Base-by-base conservation (phyloP, 768 basidiomycete genomes). In the Boletus fagicola region DNA sequence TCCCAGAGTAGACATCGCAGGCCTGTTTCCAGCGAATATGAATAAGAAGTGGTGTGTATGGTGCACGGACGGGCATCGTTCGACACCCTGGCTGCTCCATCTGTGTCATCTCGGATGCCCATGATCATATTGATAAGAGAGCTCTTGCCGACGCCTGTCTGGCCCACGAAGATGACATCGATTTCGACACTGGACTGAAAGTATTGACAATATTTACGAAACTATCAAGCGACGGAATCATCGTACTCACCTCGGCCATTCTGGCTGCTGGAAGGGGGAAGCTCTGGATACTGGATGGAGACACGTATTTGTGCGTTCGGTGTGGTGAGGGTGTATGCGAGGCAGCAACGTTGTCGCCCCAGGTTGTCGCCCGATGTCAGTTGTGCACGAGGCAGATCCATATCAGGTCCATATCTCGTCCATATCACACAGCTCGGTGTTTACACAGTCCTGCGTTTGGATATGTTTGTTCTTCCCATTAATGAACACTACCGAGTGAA, bases 81-180 rank as follows among this genome's bases (percentile, higher is more conserved):
- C 22, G 65, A 62, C 43, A 68, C 65, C 15, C 18, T 11, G 46
- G 67, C 67, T n/a, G n/a, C n/a, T n/a, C n/a, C n/a, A n/a, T n/a
- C n/a, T 36, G 51, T 11, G 0, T 24, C n/a, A 20, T 69, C 68
- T 38, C 1, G n/a, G 20, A 40, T 9, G 11, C 51, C 53, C 35
- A 43, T 60, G 57, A 68, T 46, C 68, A 68, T 70, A 28, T 68
- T 68, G 51, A 65, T 56, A 24, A 68, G 48, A 1, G 68, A 40
- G 47, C 68, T 68, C 46, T 68, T 68, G 5, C 67, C 67, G 38
- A 65, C 59, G 2, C 67, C 67, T 38, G 67, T 68, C 45, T 63
- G 63, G 26, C 67, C 67, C 31, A 59, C 68, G 18, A 68, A 61
- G 16, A 68, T 36, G 44, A 68, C 53, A 16, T 68, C 61, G 47